These are phyloP conservation scores for Trichoderma sp. DNA, from an alignment of 2,329 filamentous ascomycete genomes.

Conservation along the genomic window DNA sequence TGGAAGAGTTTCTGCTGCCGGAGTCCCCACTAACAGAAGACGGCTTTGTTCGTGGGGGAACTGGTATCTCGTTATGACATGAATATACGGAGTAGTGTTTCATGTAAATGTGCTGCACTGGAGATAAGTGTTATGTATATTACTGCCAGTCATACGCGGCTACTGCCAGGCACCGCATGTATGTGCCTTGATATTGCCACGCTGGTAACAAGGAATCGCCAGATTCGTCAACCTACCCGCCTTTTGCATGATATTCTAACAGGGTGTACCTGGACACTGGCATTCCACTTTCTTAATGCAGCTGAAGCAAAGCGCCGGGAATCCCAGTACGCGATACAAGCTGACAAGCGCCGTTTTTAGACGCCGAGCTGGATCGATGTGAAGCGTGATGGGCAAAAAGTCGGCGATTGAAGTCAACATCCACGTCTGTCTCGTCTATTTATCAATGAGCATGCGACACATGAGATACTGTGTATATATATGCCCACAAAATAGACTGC, in stretches of 20 bases:
- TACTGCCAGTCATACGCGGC: neutral
- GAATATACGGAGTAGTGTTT: no score
- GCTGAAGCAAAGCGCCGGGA: neutral
- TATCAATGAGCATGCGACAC: neutral
- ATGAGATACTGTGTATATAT: neutral
- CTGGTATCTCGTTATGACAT: no score
- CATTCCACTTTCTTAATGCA: neutral
- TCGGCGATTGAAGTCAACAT: neutral
- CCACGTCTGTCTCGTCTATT: neutral
- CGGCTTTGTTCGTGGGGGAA: neutral
- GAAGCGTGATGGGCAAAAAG: neutral
- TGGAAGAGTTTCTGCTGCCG: neutral
- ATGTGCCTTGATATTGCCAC: neutral
- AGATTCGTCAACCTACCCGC: neutral
- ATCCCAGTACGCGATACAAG: neutral
- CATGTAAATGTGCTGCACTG: neutral
- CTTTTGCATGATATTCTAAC: neutral
- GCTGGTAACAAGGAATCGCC: neutral
- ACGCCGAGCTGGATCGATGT: neutral
- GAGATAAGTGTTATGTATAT: neutral
- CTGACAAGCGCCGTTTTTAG: neutral
- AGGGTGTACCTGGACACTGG: neutral
- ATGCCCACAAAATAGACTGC: neutral
- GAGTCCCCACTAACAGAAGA: neutral
- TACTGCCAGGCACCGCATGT: neutral